These are phyloP conservation scores for Linnemannia schmuckeri DNA, from an alignment of 192 early-diverging fungal species.

Conservation along the genomic window DNA sequence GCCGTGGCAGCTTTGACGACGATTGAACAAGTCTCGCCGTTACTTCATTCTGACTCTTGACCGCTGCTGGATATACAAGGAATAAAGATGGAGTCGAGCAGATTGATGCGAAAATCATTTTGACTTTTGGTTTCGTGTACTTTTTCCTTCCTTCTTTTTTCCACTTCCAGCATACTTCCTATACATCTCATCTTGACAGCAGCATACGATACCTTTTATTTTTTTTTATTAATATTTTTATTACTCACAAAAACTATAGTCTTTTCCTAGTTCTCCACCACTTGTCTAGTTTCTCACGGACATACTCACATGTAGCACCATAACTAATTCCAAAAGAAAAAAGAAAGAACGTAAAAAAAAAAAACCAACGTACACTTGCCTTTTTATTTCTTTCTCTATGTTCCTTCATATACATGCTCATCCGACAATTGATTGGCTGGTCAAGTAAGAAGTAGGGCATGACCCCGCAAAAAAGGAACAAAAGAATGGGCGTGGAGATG, in stretches of 20 bases:
- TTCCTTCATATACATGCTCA: neutral
- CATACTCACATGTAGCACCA: neutral
- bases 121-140: too few species aligned
- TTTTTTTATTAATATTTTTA: too few species aligned
- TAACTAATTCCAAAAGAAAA: too few species aligned
- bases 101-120: too few species aligned
- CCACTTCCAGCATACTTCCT: too few species aligned
- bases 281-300: too few species aligned
- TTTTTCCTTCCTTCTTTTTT: too few species aligned
- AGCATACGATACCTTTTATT: too few species aligned
- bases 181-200: too few species aligned
- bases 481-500: constrained; percentile 10
- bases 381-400: neutral
- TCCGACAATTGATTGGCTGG: neutral
- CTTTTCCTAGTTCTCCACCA: too few species aligned
- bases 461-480: neutral
- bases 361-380: neutral
- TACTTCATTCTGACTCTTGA: neutral
- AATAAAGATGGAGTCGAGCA: neutral
- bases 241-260: too few species aligned
- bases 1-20: constrained; percentile 52
- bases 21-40: constrained; percentile 17
- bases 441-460: neutral
- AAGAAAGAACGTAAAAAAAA: neutral
- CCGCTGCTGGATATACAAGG: too few species aligned